Base-by-base conservation (phyloP, 2,329 filamentous ascomycete species). In the Apiospora marii region DNA sequence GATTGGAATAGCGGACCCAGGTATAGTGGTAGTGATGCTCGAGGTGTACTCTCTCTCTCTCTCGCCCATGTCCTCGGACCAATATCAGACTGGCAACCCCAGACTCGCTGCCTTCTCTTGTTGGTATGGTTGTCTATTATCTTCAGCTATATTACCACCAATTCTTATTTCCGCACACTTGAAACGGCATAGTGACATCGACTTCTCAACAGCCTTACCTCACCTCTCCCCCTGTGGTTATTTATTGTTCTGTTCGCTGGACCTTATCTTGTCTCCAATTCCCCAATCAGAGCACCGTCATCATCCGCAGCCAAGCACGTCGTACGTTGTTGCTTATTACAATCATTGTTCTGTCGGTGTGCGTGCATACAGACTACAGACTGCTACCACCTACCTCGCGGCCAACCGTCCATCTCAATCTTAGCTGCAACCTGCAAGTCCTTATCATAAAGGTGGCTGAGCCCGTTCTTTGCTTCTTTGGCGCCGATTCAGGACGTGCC, bases 391-490 rank as follows among this genome's bases (percentile, higher is more conserved):
- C 27, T 30, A 30, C 27, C 27, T 30, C 27, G 27, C 27, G 27
- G 27, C 27, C 27, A 30, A 30, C 27, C 14, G 51, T 58, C 37
- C 30, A 49, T 22, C 53, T 61, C 53, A 34, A 34, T 22, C 44
- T 49, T 16, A n/a, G 6, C 51, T 58, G 53, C 53, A 61, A 41
- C 34, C 58, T 64, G 34, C 58, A 64, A 41, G 34, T 64, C 58
- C 58, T 64, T 64, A 64, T 64, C 58, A 41, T 19, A 41, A 12
- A 64, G 58, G 58, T 64, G 58, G 58, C 58, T 41, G 58, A n/a
- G 58, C 58, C 58, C 58, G 58, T 64, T 64, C 34, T 12, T 64
- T 64, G 58, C 58, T 64, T 64, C 58, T 64, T 64, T 64, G 58
- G 34, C 58, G 58, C 58, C 58, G 58, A 64, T 41, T 64, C 58